Conservation (phyloP, 345 rosid genomes). For the Lepidium sativum region DNA sequence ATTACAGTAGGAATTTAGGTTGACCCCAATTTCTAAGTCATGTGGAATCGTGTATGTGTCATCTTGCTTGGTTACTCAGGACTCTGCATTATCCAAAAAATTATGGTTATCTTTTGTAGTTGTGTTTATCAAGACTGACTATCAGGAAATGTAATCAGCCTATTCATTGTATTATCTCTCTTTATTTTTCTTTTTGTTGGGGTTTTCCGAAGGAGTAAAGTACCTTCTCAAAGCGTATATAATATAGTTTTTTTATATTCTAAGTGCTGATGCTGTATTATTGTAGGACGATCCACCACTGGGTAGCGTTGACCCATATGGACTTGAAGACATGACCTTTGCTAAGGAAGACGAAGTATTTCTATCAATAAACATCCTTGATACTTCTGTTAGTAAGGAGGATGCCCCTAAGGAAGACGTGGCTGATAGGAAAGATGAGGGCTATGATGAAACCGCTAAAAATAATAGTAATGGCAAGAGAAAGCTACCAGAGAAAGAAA, state of each 20-base stretch:
- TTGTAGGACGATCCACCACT: slow-evolving; percentile 36
- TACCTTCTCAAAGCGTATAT: not conserved
- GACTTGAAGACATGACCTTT: slow-evolving; percentile 81
- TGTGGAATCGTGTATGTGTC: not conserved
- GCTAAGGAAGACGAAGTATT: slow-evolving; percentile 71
- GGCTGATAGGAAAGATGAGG: slow-evolving; percentile 33
- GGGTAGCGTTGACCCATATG: slow-evolving; percentile 37
- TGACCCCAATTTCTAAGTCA: not conserved
- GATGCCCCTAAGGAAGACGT: slow-evolving; percentile 14
- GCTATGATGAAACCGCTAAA: slow-evolving; percentile 32
- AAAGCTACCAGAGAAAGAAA: slow-evolving; percentile 46
- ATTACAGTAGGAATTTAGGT: not conserved
- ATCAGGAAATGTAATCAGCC: not conserved
- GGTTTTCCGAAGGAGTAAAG: not conserved
- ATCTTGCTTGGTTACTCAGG: slow-evolving; percentile 13
- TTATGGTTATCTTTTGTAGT: not conserved
- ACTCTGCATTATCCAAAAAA: not conserved
- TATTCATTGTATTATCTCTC: not conserved
- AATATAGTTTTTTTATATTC: not conserved
- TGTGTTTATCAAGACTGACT: not conserved
- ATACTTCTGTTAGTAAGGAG: slow-evolving; percentile 31
- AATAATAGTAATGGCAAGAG: slow-evolving; percentile 49
- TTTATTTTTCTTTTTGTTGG: not conserved
- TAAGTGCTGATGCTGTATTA: not conserved
- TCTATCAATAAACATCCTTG: slow-evolving; percentile 29